phyloP scores from a whole-genome alignment of 345 rosid genomes.

The Excoecaria cochinchinensis region DNA sequence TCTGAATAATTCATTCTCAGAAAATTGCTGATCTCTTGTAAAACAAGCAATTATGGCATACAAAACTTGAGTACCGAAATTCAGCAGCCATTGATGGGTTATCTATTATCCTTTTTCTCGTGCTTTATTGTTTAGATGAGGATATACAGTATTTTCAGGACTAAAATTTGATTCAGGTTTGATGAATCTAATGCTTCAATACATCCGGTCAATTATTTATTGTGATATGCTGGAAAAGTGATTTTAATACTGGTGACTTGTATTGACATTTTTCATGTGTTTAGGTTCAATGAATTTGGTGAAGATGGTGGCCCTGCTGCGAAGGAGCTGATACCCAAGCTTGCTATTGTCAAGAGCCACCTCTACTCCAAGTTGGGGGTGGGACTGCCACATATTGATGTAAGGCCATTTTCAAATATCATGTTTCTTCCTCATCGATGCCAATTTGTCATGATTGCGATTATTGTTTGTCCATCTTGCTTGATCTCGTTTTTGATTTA shows the following conservation, averaged over 20 bases:
- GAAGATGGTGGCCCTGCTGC: conserved; percentile 90
- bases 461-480: neutral
- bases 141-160: neutral
- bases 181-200: neutral
- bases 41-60: neutral
- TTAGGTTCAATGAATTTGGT: conserved; percentile 71
- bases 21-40: neutral
- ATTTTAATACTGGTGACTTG: neutral
- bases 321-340: conserved; percentile 68
- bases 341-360: conserved; percentile 50
- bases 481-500: neutral
- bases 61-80: neutral
- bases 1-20: neutral
- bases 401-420: conserved; percentile 23
- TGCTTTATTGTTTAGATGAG: neutral
- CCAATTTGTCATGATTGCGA: neutral
- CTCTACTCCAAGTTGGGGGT: conserved; percentile 52
- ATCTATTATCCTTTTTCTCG: neutral
- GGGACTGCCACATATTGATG: conserved; percentile 60
- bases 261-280: neutral
- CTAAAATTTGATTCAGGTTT: neutral
- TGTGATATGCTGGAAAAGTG: neutral
- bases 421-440: neutral
- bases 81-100: neutral
- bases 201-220: neutral